A percentile compares a stretch with the other conserved stretches of the same genome.
These are phyloP conservation scores for Brachypodium distachyon DNA, from an alignment of 202 grass and related monocot species.

Conservation along the genomic window DNA sequence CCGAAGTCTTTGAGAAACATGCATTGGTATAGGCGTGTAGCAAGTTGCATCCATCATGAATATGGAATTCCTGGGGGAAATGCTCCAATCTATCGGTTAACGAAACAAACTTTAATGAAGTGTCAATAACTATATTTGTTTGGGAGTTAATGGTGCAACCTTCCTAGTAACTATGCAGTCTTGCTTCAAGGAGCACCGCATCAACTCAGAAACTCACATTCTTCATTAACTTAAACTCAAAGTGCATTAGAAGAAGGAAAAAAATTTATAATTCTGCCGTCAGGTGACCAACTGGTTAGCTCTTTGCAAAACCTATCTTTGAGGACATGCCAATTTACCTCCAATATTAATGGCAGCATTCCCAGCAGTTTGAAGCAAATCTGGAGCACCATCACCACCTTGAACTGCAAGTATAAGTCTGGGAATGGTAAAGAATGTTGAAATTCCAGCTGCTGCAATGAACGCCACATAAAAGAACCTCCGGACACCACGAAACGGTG, in stretches of 20 bases:
- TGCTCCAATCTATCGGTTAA: not conserved
- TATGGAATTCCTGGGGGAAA: not conserved
- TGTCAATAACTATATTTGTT: not conserved
- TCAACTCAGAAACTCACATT: not conserved
- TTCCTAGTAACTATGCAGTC: not conserved
- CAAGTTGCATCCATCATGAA: not conserved
- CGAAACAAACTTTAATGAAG: not conserved
- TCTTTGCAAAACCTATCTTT: conserved; percentile 11
- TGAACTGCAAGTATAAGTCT: conserved; percentile 68
- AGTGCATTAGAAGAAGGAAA: not conserved
- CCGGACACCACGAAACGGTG: conserved; percentile 90
- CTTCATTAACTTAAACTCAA: too few relatives aligned
- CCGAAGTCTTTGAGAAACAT: not conserved
- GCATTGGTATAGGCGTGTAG: not conserved
- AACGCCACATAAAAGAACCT: conserved; percentile 96
- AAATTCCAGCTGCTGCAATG: conserved; percentile 84
- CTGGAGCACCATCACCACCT: conserved; percentile 83
- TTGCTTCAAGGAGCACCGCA: not conserved
- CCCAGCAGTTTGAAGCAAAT: conserved; percentile 67
- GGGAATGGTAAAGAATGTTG: conserved; percentile 87
- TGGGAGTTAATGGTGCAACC: not conserved
- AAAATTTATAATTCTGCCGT: not conserved
- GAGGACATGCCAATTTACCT: conserved; percentile 52
- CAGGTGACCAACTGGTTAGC: not conserved
- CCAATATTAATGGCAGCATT: conserved; percentile 90